A percentile compares a stretch with the other conserved stretches of the same genome.
Evolutionary conservation across 2,329 filamentous ascomycete species (phyloP).

Genomic region (Cryphonectria naterciae): DNA sequence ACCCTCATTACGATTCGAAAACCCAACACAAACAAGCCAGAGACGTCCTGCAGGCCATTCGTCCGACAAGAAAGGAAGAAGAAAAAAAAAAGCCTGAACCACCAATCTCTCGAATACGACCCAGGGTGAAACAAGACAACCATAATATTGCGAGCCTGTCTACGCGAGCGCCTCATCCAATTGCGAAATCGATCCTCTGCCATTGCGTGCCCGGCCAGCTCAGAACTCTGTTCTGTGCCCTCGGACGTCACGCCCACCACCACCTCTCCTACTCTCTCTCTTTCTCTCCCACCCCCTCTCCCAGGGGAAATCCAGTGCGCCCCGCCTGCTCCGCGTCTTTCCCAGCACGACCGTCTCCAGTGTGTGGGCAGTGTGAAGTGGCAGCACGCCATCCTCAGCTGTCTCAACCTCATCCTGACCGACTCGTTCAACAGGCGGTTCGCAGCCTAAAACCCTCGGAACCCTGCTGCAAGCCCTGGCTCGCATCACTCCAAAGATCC

Average conservation of each 20-base stretch:
- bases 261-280: background rate
- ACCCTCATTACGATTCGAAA: background rate
- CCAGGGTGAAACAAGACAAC: conserved; percentile 6
- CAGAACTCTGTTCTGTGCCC: background rate
- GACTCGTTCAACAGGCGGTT: background rate
- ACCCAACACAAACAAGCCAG: background rate
- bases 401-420: conserved; percentile 24
- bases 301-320: background rate
- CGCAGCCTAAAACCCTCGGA: background rate
- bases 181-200: conserved; percentile 26
- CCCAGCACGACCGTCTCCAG: conserved; percentile 5
- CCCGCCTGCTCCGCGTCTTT: conserved; percentile 4
- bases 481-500: conserved; percentile 8
- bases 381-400: conserved; percentile 28
- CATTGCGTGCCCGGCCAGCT: conserved; percentile 27
- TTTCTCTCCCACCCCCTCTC: background rate
- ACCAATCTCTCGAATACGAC: background rate
- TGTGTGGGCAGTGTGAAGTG: background rate
- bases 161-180: conserved; percentile 17
- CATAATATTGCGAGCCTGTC: background rate
- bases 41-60: background rate
- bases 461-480: conserved; percentile 13
- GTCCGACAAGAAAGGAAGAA: background rate
- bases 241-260: conserved; percentile 6
- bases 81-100: background rate